Percentiles rank a stretch among this genome's conserved stretches.
phyloP scores from a whole-genome alignment of 2,329 filamentous ascomycete genomes.

The Biscogniauxia marginata region DNA sequence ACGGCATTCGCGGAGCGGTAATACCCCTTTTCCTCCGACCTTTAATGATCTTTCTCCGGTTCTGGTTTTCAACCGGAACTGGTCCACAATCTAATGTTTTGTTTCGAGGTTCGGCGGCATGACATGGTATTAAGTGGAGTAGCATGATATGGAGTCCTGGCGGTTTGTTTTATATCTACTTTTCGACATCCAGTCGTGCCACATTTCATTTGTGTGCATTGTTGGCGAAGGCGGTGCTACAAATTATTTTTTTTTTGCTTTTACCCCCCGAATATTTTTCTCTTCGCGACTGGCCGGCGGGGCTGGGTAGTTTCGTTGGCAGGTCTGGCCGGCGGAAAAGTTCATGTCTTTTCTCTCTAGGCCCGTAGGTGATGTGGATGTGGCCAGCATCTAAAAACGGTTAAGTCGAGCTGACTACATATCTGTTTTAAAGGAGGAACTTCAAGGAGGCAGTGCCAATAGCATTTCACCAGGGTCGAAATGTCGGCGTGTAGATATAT shows the following conservation, averaged over 20 bases:
- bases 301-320: not conserved
- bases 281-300: not conserved
- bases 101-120: conserved; percentile 10
- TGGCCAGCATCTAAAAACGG: not conserved
- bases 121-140: conserved; percentile 9
- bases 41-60: conserved; percentile 3
- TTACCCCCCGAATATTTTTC: not conserved
- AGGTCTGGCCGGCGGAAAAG: not conserved
- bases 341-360: no score
- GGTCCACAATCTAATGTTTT: conserved; percentile 4
- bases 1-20: conserved; percentile 25
- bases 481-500: conserved; percentile 25
- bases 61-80: conserved; percentile 2
- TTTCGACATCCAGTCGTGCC: conserved; percentile 9
- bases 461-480: conserved; percentile 9
- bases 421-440: not conserved
- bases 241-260: conserved; percentile 10
- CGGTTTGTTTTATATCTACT: conserved; percentile 10
- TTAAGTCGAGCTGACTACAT: not conserved
- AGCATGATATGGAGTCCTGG: conserved; percentile 21
- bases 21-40: conserved; percentile 21
- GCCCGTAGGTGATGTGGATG: not conserved
- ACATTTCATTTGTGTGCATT: conserved; percentile 17
- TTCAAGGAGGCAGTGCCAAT: conserved; percentile 6
- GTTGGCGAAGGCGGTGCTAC: conserved; percentile 16